Base-by-base conservation (phyloP, 768 basidiomycete genomes). In the Suillus luteus region DNA sequence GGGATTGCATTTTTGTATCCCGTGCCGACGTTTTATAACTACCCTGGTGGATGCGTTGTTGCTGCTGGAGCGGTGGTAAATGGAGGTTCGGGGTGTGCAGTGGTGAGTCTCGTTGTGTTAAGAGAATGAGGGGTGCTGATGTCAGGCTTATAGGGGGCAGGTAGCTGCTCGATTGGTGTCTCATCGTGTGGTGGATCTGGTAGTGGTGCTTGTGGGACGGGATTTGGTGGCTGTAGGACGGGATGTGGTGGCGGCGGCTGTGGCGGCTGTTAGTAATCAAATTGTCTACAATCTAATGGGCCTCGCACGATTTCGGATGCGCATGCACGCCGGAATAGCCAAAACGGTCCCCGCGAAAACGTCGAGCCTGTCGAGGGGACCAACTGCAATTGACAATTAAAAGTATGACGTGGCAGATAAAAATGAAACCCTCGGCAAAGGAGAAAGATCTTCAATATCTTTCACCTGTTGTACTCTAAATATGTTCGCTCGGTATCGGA, bases 1-100 rank as follows among this genome's bases (percentile, higher is more conserved):
- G 64, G 67, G 46, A 63, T 66, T 31, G 76, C 81, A 40, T 83
- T 83, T 66, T 71, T 83, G 59, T 66, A 69, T 48, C 72, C 75
- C 37, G 74, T 82, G 48, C 81, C 82, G 60, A 48, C 80, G 27
- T 77, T 71, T 57, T 76, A 66, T 65, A 54, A 60, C 37, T 35
- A 57, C 9, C 59, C 69, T 49, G 70, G 66, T 60, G 73, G 74
- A 2, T 67, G 59, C 22, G 66, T 62, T 27, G 63, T 19, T 14
- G 71, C 62, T 8, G 49, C 38, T 27, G 64, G 54, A 17, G 62
- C 33, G 19, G 59, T 60, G 19, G 27, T 62, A 24, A 14, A 63
- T 62, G 55, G 62, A 14, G 33, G n/a, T 24, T 27, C 2, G 27
- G 27, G 14, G 19, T 67, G 67, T 60, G 61, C n/a, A 8, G 61